Percentiles rank a stretch among this genome's conserved stretches.
Conservation (phyloP, 768 basidiomycete genomes). For the Gloeostereum incarnatum region DNA sequence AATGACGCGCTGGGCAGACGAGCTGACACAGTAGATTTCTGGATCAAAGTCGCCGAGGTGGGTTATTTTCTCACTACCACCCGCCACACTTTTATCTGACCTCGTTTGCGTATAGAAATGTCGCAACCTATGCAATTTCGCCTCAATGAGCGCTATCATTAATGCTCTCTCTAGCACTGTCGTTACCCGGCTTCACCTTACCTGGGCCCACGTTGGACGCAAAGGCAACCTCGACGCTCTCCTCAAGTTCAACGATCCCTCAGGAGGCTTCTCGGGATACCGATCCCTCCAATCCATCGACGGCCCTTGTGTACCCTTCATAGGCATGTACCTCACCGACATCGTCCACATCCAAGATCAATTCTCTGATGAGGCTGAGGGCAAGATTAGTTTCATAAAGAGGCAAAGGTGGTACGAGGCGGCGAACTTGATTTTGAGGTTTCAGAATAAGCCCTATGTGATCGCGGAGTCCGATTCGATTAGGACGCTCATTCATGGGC, state of each 20-base stretch:
- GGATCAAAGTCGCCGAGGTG: constrained; percentile 77
- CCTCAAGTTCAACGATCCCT: constrained; percentile 47
- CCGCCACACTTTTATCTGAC: constrained; percentile 6
- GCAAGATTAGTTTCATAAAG: constrained; percentile 41
- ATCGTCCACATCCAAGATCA: constrained; percentile 47
- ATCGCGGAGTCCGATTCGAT: constrained; percentile 36
- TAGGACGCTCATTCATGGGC: constrained; percentile 35
- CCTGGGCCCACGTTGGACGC: constrained; percentile 56
- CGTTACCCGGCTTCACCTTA: constrained; percentile 46
- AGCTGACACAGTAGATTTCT: constrained; percentile 55
- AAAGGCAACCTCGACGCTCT: constrained; percentile 42
- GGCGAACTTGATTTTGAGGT: constrained; percentile 43
- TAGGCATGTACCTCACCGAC: constrained; percentile 54
- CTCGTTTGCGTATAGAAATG: constrained; percentile 44
- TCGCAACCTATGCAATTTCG: constrained; percentile 51
- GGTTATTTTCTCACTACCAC: constrained; percentile 13
- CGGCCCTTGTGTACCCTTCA: constrained; percentile 59
- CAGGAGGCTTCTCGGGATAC: constrained; percentile 47
- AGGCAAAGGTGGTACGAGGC: constrained; percentile 49
- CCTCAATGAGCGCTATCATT: constrained; percentile 59
- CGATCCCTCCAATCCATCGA: constrained; percentile 39
- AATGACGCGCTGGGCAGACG: constrained; percentile 41
- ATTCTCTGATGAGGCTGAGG: constrained; percentile 30
- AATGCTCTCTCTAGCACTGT: constrained; percentile 53
- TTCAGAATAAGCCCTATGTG: constrained; percentile 43